Evolutionary conservation across 225 moss, liverwort and hornwort genomes (phyloP), one percentile per base, ranked within the genome.

Genomic region (Marchantia paleacea): DNA sequence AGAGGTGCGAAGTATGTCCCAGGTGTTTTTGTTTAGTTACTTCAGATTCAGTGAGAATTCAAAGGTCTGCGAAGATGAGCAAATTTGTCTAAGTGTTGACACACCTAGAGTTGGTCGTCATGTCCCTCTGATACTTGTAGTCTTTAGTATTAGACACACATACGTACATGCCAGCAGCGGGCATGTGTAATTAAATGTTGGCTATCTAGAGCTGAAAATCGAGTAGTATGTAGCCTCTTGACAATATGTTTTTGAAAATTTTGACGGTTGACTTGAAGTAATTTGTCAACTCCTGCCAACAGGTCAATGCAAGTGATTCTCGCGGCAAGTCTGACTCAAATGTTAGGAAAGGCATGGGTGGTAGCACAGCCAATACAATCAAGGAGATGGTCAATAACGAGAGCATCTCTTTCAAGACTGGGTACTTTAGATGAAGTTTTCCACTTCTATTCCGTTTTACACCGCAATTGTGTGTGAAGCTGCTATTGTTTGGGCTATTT

Each of bases 361-460:
- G 95, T 84, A 95, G 90, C 79, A 99, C 95, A 66, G 92, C 95
- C 39, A 99, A 95, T 80, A 94, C 90, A 51, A 89, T 99, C 53
- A 99, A 99, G 81, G 97, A 99, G 87, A 99, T 99, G 97, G 94
- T 99, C 75, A 90, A 87, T 76, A 99, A 99, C 66, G 92, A 89
- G 83, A 89, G 93, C 39, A 82, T 99, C 77, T 86, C 75, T 78
- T 95, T 99, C 82, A 85, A 85, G 76, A 83, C 72, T 77, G 77
- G 75, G 73, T 89, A 77, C 60, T 81, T 10, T 5, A 66, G 14
- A 47, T 78, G 28, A 28, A 12, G 26, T 70, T 29, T 5, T 29
- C 54, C 16, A 12, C 26, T 55, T 74, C 24, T 5, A 5, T 28
- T 13, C 54, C 19, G 0, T 24, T 73, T 7, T 15, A 52, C 8